A percentile compares a stretch with the other conserved stretches of the same genome.
Conservation (phyloP, 768 basidiomycete species). For the Coprinopsis marcescibilis region DNA sequence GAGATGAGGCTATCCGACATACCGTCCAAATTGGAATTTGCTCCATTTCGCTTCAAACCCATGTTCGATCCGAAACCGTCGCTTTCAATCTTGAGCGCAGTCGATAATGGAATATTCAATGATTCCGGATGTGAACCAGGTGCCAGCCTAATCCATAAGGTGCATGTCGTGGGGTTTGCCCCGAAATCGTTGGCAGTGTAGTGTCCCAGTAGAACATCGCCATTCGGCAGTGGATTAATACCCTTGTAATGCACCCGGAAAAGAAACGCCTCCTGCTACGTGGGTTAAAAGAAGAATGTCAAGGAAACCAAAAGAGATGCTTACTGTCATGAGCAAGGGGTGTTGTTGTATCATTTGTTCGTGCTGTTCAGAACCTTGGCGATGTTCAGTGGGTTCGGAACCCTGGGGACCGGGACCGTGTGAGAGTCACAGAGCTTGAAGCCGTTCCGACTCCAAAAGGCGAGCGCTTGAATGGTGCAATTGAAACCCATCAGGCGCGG, state of each 20-base stretch:
- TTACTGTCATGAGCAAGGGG: background rate
- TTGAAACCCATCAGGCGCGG: no score
- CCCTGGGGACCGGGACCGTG: background rate
- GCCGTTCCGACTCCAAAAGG: slow-evolving; percentile 5
- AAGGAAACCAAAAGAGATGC: background rate
- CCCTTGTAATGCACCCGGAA: background rate
- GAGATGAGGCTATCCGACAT: slow-evolving; percentile 20
- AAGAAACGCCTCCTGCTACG: background rate
- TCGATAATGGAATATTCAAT: background rate
- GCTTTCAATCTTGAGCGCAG: slow-evolving; percentile 4
- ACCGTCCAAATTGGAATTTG: slow-evolving; percentile 14
- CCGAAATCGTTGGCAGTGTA: background rate
- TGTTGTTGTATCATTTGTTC: background rate
- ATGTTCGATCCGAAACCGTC: slow-evolving; percentile 22
- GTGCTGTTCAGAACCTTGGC: background rate
- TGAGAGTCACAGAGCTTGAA: background rate
- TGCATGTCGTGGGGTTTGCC: background rate
- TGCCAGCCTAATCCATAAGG: slow-evolving; percentile 6
- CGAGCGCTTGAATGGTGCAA: background rate
- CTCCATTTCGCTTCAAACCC: slow-evolving; percentile 14
- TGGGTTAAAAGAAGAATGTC: background rate
- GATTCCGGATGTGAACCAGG: background rate
- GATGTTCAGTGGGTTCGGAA: background rate
- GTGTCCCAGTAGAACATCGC: background rate
- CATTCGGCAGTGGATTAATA: background rate